Base-by-base conservation (phyloP, 129 eudicot genomes). In the Centaurea solstitialis region DNA sequence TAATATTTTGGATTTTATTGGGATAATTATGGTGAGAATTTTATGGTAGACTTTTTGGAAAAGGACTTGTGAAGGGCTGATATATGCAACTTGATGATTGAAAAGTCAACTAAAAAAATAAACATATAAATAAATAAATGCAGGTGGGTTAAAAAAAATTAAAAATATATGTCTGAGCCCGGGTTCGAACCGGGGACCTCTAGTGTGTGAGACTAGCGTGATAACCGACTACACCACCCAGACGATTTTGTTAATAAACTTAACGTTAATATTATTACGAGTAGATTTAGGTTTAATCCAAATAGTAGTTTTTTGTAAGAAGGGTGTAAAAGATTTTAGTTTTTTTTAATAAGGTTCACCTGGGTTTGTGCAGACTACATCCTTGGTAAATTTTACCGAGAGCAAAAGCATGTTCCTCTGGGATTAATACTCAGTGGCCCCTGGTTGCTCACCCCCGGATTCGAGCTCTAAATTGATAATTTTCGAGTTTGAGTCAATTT, bases 151-250 rank as follows among this genome's bases (percentile, higher is more conserved):
- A 9, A 18, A 64, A 62, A 61, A 8, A 21, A 26, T 26, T 26
- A 26, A 26, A 26, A 26, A 26, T 26, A 26, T 26, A 64, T 64
- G 94, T 88, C 96, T 88, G 97, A 89, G 97, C 97, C 98, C 97
- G 92, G 96, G 98, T 91, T 91, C 97, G 96, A 93, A 91, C 98
- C 90, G 96, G 96, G 94, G 97, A 89, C 94, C 98, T 91, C 87
- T 91, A 91, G 92, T 85, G 91, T 88, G 92, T 89, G 97, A 89
- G 97, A 87, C 94, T 89, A 90, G 87, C 89, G 94, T 86, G 92
- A 88, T 88, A 88, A 93, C 93, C 90, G 69, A 93, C 96, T 93
- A 90, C 96, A 88, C 98, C 98, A 93, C 96, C 98, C 92, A 88
- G 90, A 90, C 91, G 10, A 73, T 1, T 8, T 70, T n/a, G 74